Percentiles rank a stretch among this genome's conserved stretches.
These are phyloP conservation scores for Penicillium flavigenum DNA, from an alignment of 495 filamentous ascomycete species.

Conservation along the genomic window DNA sequence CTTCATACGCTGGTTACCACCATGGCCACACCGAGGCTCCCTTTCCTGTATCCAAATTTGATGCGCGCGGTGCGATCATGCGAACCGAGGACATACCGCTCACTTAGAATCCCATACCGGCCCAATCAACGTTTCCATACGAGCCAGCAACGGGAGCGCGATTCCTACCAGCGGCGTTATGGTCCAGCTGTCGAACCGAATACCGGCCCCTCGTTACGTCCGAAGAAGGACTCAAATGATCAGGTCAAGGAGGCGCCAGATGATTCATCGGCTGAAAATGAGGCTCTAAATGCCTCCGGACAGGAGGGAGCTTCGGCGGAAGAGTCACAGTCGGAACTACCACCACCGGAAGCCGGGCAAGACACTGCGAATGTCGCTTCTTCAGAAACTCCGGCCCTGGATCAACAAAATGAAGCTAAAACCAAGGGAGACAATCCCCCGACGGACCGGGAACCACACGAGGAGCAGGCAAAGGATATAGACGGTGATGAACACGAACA, in stretches of 20 bases:
- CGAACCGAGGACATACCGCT: constrained; percentile 34
- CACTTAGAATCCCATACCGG: constrained; percentile 27
- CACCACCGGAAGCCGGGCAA: constrained; percentile 3
- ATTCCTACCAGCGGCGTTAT: constrained; percentile 51
- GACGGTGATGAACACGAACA: constrained; percentile 20
- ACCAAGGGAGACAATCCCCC: constrained; percentile 17
- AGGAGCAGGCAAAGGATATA: constrained; percentile 20
- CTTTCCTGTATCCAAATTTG: constrained; percentile 73
- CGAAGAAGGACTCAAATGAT: constrained; percentile 24
- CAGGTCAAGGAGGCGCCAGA: constrained; percentile 25
- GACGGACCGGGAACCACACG: constrained; percentile 24
- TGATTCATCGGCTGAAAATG: constrained; percentile 23
- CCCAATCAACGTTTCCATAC: constrained; percentile 37
- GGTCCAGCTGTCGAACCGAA: constrained; percentile 50
- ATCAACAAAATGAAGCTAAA: constrained; percentile 19
- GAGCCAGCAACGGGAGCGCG: constrained; percentile 40
- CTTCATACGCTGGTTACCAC: constrained; percentile 6
- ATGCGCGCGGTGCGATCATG: constrained; percentile 48
- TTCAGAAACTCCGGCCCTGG: not conserved
- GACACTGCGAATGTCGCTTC: constrained; percentile 8
- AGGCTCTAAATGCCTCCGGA: constrained; percentile 16
- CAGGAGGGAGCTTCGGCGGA: constrained; percentile 14
- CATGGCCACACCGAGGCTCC: constrained; percentile 69
- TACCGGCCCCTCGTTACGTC: constrained; percentile 37
- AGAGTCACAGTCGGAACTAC: constrained; percentile 13